Evolutionary conservation across 2,329 filamentous ascomycete genomes (phyloP), one percentile per base, ranked within the genome.

Genomic region (Paracorniculantispora psalliotae): DNA sequence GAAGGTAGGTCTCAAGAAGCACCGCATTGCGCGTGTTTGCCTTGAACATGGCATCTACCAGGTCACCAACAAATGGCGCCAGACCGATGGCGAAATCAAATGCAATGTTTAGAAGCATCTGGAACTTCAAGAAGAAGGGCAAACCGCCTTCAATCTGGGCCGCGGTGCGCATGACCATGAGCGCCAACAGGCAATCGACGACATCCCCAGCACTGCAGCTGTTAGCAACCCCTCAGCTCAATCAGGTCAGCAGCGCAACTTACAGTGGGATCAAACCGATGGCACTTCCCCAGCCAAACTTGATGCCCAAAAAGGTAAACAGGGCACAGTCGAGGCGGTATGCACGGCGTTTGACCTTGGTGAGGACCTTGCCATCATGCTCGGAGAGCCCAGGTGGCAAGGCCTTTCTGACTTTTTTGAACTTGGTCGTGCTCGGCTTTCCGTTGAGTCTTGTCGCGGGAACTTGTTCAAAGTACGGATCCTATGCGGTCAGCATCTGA

Each of bases 391-490:
- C 93, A 26, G 85, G 83, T 0, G 92, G 92, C 37, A 92, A 78
- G 23, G 91, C 89, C 75, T 96, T 96, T 77, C 89, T 91, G 70
- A 88, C 84, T 73, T 90, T 96, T 79, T 91, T 93, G 59, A 82
- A 80, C 71, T 92, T 96, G 12, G 56, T 58, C 67, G 84, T 86
- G 3, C 72, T 81, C 26, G 86, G 85, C 57, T 79, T 83, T 61
- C 86, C 85, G 64, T 85, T 76, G 44, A 89, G 78, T 63, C 85
- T 82, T 9, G 89, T 90, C 44, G 92, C 87, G 23, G 87, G 86
- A 37, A 96, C 86, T 65, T 86, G 81, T 72, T 96, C 91, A 67
- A 92, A 96, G 76, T 92, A 96, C 6, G 92, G 92, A 70, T 97
- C 92, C 90, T 97, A 59, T 63, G 49, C 19, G 10, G 28, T 41